phyloP scores from a whole-genome alignment of 352 stramenopile species.

The Phytopythium ostracodes region DNA sequence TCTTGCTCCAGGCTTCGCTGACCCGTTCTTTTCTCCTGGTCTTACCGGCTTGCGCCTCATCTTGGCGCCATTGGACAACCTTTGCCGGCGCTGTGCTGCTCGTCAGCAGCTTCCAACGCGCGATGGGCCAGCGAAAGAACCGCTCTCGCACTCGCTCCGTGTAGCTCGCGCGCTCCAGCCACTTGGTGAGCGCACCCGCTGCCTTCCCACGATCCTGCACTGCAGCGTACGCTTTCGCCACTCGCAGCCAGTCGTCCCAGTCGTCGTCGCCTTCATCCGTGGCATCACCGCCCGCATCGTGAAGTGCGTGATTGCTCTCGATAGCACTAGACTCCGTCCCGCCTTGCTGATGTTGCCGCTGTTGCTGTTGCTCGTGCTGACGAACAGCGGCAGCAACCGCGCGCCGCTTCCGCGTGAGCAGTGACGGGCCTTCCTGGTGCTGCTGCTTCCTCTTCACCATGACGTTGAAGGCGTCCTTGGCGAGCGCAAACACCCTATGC shows the following conservation, averaged over 20 bases:
- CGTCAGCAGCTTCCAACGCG: conserved; percentile 57
- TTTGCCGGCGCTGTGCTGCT: conserved; percentile 27
- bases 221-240: conserved; percentile 39
- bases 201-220: conserved; percentile 38
- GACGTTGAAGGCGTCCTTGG: conserved; percentile 53
- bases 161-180: conserved; percentile 38
- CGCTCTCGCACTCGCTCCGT: conserved; percentile 32
- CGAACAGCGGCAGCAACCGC: conserved; percentile 21
- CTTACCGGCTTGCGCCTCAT: conserved; percentile 13
- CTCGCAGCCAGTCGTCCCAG: conserved; percentile 46
- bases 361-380: conserved; percentile 8
- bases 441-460: conserved; percentile 52
- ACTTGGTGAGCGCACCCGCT: conserved; percentile 26
- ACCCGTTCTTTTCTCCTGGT: neutral
- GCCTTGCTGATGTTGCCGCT: neutral
- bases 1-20: neutral
- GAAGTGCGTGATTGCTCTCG: neutral
- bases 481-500: conserved; percentile 45
- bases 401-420: conserved; percentile 29
- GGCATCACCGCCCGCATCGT: neutral
- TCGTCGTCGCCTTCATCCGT: no score
- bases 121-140: conserved; percentile 48
- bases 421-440: conserved; percentile 12
- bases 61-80: conserved; percentile 23
- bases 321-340: neutral